These are phyloP conservation scores for Crithidia sp. DNA, from an alignment of 208 protist species.

Conservation along the genomic window DNA sequence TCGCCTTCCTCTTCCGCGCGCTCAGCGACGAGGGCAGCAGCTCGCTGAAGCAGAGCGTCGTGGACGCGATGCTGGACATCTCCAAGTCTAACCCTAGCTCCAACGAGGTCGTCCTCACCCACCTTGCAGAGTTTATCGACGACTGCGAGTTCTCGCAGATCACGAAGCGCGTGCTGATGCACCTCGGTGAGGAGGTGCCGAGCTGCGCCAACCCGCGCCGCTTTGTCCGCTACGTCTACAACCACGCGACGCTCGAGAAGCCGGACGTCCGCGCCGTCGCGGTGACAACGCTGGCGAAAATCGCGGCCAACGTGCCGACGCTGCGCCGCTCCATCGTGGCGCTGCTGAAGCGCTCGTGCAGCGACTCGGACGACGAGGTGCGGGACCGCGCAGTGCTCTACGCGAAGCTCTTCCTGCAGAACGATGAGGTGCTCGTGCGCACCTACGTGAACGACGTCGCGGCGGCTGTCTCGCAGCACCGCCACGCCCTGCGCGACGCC, in stretches of 20 bases:
- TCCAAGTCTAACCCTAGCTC: constrained; percentile 89
- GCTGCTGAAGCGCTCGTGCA: constrained; percentile 92
- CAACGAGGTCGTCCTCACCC: constrained; percentile 91
- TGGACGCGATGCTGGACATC: constrained; percentile 96
- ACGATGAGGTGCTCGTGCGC: constrained; percentile 73
- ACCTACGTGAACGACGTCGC: constrained; percentile 78
- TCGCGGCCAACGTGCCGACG: constrained; percentile 90
- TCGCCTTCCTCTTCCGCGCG: constrained; percentile 91
- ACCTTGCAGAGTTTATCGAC: constrained; percentile 99
- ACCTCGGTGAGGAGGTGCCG: constrained; percentile 97
- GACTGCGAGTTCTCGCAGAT: constrained; percentile 98
- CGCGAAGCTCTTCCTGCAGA: constrained; percentile 81
- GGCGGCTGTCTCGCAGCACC: constrained; percentile 46
- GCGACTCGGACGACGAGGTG: constrained; percentile 98
- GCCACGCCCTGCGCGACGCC: constrained; percentile 25
- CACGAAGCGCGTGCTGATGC: constrained; percentile 94
- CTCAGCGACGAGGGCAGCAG: constrained; percentile 91
- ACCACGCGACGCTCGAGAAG: constrained; percentile 95
- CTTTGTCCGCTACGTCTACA: constrained; percentile 98
- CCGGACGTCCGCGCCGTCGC: constrained; percentile 95
- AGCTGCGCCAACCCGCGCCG: constrained; percentile 76
- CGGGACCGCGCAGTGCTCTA: constrained; percentile 97
- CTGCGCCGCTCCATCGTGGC: constrained; percentile 89
- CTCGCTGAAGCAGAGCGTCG: constrained; percentile 95
- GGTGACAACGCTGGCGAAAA: constrained; percentile 97